Base-by-base conservation (phyloP, 2,329 filamentous ascomycete species). In the Colletotrichum sojae region DNA sequence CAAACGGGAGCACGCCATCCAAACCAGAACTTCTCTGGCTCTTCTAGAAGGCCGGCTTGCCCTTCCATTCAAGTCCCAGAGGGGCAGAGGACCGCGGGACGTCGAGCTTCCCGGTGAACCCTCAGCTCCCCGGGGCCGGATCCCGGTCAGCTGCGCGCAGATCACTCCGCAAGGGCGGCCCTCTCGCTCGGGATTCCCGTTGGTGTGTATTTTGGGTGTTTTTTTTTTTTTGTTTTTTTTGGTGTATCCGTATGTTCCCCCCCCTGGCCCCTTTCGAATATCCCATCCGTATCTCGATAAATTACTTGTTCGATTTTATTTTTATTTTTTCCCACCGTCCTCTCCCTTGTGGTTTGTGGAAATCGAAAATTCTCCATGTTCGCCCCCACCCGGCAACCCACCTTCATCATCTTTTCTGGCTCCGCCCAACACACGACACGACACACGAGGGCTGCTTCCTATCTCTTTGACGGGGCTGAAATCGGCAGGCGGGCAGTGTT, bases 151-250 rank as follows among this genome's bases (percentile, higher is more conserved):
- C 55, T 52, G 51, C 31, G 12, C 53, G 67, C 67, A 69, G 63
- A 67, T 69, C 67, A 56, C 63, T 69, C 67, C 67, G 51, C 67
- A 62, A 46, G 56, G 55, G 18, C 67, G 56, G 67, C 12, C 63
- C 63, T 67, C 46, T 45, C n/a, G 27, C 39, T 69, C 67, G 67
- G 67, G 67, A 56, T 52, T 53, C 25, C 63, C 62, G 63, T 62
- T 45, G 45, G 31, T 46, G 6, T 36, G 40, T 46, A 20, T 56
- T 48, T 52, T 48, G 36, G 31, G 31, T 10, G 31, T 36, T 36
- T 36, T 36, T 12, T 9, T 25, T 3, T 25, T 25, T 3, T 25
- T 10, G 31, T 36, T 36, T 36, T 36, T 12, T 9, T 25, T 3
- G n/a, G n/a, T n/a, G n/a, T 25, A 22, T 22, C 22, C 22, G 27